Percentiles rank a stretch among this genome's conserved stretches.
Evolutionary conservation across 108 stramenopile species (phyloP).

Genomic region (Pseudonitzschia pungens): DNA sequence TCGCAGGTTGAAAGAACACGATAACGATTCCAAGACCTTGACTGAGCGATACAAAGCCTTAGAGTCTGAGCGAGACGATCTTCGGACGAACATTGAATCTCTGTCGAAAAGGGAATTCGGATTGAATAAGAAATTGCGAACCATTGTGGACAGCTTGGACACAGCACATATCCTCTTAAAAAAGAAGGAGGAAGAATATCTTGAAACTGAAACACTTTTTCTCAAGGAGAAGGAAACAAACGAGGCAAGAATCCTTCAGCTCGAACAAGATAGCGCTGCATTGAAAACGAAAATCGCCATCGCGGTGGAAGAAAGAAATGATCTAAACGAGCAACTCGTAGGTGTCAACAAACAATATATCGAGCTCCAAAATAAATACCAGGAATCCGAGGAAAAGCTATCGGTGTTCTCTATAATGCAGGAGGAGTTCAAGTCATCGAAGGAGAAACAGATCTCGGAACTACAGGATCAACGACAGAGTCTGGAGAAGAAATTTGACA

Average conservation of each 20-base stretch:
- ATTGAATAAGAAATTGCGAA: not conserved
- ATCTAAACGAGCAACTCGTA: not conserved
- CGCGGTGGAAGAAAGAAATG: not conserved
- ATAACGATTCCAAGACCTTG: not conserved
- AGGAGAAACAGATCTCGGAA: not conserved
- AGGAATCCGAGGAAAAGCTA: not conserved
- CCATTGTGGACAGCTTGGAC: not conserved
- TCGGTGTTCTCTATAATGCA: not conserved
- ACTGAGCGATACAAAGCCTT: not conserved
- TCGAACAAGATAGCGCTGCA: not conserved
- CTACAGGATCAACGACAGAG: not conserved
- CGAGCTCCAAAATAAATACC: not conserved
- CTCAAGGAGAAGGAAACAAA: not conserved
- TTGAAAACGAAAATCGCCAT: not conserved
- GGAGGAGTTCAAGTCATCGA: not conserved
- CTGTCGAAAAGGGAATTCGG: not conserved
- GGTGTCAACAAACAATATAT: not conserved
- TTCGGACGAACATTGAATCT: not conserved
- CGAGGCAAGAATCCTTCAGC: not conserved
- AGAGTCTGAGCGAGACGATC: slow-evolving; percentile 5
- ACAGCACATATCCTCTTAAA: not conserved
- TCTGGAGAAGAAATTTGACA: not conserved
- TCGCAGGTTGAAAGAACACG: not conserved
- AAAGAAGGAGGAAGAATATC: not conserved
- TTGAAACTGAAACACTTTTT: not conserved